phyloP scores from a whole-genome alignment of 352 stramenopile genomes.

The Pythium monospermum region DNA sequence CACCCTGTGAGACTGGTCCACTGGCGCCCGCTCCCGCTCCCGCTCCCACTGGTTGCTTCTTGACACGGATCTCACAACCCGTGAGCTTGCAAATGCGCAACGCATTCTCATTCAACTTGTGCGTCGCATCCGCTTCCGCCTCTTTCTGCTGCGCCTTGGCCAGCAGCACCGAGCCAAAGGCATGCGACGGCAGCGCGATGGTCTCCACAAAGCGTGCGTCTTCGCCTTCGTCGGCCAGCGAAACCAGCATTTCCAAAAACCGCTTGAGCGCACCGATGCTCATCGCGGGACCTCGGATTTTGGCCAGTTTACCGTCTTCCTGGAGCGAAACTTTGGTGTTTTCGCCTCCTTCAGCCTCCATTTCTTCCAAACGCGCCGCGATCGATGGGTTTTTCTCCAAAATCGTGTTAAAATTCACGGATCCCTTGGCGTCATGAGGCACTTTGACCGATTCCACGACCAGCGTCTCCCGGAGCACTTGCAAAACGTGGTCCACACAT shows the following conservation, averaged over 20 bases:
- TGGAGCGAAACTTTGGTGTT: conserved; percentile 59
- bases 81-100: conserved; percentile 72
- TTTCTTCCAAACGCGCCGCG: conserved; percentile 53
- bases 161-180: conserved; percentile 49
- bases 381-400: conserved; percentile 52
- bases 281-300: conserved; percentile 63
- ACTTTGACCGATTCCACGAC: conserved; percentile 61
- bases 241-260: conserved; percentile 73
- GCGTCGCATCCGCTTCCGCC: conserved; percentile 15
- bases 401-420: conserved; percentile 51
- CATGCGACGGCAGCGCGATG: conserved; percentile 44
- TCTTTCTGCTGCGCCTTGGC: conserved; percentile 26
- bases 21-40: no score
- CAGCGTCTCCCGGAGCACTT: conserved; percentile 53
- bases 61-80: conserved; percentile 67
- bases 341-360: conserved; percentile 67
- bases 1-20: no score
- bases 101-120: conserved; percentile 69
- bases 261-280: conserved; percentile 66
- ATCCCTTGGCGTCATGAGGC: conserved; percentile 6
- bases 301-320: conserved; percentile 61
- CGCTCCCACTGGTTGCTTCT: conserved; percentile 14
- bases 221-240: conserved; percentile 31
- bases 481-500: conserved; percentile 57
- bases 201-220: conserved; percentile 51